Evolutionary conservation across 768 basidiomycete species (phyloP), one percentile per base, ranked within the genome.

Genomic region (Pleurotus sapidus): DNA sequence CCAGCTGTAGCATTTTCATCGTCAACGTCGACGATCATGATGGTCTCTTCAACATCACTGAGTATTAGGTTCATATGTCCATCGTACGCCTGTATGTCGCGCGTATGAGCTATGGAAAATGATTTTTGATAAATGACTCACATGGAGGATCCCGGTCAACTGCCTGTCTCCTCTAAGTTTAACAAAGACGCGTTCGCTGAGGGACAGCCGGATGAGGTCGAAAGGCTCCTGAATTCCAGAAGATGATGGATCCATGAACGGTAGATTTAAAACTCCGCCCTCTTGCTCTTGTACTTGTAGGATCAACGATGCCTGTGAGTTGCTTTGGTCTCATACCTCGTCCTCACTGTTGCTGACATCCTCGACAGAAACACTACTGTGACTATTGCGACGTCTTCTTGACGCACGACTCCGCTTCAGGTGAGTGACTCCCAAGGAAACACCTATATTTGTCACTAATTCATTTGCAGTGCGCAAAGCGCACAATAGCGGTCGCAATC

Each of bases 21-120:
- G 20, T 54, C 51, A 1, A 81, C 74, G 62, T 98, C 95, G n/a
- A 98, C 93, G 60, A 97, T 80, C 84, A 95, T 91, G 60, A 98
- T 93, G 2, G 90, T 95, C 76, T 99, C 97, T 69, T 98, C 96
- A 14, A 98, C 97, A 67, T 98, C 93, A 65, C 93, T 95, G 64
- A 99, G 80, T 61, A 99, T 97, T 65, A 99, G 80, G 72, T 99
- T 98, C 97, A 98, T 98, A 72, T 98, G 97, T n/a, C 95, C 97
- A 75, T 99, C 97, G 67, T 98, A 98, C 18, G 97, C 97, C 97
- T 99, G 66, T 11, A 63, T 59, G 61, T 46, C 50, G 57, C 55
- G 59, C 24, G 61, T 23, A 57, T 60, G 6, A 53, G 55, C 39
- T 55, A 58, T 60, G 23, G 18, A 45, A 42, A 46, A 42, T 37